Evolutionary conservation across 2,329 filamentous ascomycete species (phyloP), one percentile per base, ranked within the genome.

Genomic region (Sclerotinia borealis): DNA sequence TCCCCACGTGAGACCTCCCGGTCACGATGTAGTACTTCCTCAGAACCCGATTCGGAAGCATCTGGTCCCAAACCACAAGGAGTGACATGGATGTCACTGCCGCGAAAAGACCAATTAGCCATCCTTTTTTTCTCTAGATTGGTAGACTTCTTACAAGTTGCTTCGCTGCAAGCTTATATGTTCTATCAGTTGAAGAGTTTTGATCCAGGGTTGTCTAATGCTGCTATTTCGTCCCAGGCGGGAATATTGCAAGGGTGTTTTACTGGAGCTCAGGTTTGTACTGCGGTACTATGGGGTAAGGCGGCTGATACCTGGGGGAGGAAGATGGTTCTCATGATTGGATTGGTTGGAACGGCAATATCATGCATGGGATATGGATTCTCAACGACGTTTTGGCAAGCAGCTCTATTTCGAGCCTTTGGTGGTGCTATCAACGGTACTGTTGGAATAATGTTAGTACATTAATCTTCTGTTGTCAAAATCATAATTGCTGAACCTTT

Each of bases 101-200:
- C 92, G 0, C 82, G 84, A 63, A 96, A 92, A 75, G 81, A 85
- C 51, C 92, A 96, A 76, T 81, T 96, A 25, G 77, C 88, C 36
- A 87, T 96, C 63, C 81, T 96, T 56, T 92, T 89, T 0, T 77
- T 96, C 50, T 88, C 91, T 10, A 85, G 92, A 34, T 79, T 96
- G 27, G 91, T 89, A 13, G 92, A 96, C 73, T 92, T 92, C 2
- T 78, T 96, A 48, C 89, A 90, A 0, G 89, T 93, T 72, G 92
- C 90, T 0, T 90, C 87, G 4, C 65, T 71, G 55, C 78, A 89
- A 75, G 54, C 66, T 17, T 96, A 96, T 76, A 86, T 96, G 80
- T 96, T 91, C 77, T 96, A 93, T 75, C 91, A 95, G 75, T 83
- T 96, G n/a, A 86, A 85, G 69, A 93, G 88, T 64, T 93, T 96